Base-by-base conservation (phyloP, 1,284 basidiomycete genomes). In the Porogramme epimiltina region DNA sequence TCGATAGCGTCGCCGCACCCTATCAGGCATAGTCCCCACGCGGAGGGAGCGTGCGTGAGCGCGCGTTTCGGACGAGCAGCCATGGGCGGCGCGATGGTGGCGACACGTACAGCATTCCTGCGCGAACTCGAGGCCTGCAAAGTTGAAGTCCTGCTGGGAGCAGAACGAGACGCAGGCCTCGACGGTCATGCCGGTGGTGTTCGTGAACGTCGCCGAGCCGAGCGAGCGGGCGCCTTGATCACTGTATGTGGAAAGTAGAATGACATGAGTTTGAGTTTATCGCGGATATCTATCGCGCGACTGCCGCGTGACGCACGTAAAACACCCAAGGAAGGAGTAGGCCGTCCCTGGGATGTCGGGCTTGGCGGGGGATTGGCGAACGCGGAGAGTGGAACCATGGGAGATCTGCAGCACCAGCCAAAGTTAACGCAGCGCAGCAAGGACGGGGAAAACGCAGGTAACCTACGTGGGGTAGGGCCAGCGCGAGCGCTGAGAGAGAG, bases 141-240 rank as follows among this genome's bases (percentile, higher is more conserved):
- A 87, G 54, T 83, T 68, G 60, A 73, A 85, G 10, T 67, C 55
- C 50, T 75, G 70, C 19, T 66, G 51, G 20, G 75, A 70, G 59
- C 87, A 90, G 64, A 82, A 89, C 48, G 52, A 66, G 59, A 87
- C 79, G 65, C 87, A 90, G 9, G 70, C 70, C 63, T 85, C 82
- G 47, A 81, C 73, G 15, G 85, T 88, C 83, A 88, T 88, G n/a
- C 66, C 68, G 6, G 64, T 72, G 16, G 76, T 70, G 61, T 72
- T 72, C 19, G 74, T 70, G 52, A 73, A 80, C 3, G 70, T 65
- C 1, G 77, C 69, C 11, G 71, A 77, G 19, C 69, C 67, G 39
- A 89, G 75, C 0, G 83, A 80, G 19, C 87, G 82, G 4, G 72
- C 69, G 26, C 62, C 75, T 43, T 75, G 68, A 42, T 76, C 77